Evolutionary conservation across 768 basidiomycete species (phyloP), one percentile per base, ranked within the genome.

Genomic region (Rhizopogon sp.): DNA sequence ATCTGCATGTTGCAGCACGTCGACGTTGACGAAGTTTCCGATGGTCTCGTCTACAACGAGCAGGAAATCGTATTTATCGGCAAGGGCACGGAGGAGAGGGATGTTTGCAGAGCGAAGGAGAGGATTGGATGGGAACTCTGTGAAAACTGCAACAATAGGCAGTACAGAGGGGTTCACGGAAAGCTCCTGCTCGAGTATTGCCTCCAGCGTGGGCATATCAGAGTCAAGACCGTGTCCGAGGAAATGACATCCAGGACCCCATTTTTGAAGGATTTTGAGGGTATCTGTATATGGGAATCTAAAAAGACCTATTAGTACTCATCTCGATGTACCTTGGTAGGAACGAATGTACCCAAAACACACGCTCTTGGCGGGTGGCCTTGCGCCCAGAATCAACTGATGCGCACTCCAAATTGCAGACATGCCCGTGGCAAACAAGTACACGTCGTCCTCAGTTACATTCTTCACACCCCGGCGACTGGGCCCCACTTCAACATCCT

Each of bases 281-380:
- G 96, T 98, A 66, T 98, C 96, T 8, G 85, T 91, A 68, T 98
- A 99, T 0, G 94, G 88, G 70, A 98, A 99, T 14, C 95, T 97
- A 59, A 46, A 20, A 33, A 22, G 5, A 20, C 28, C 3, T 25
- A 22, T 59, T 35, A 55, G 42, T 8, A 49, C 14, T 8, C 14
- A 10, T 37, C 8, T 37, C 14, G 0, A 10, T 37, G 33, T 46
- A 43, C n/a, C 5, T 35, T 4, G 22, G 3, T 3, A 37, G 3
- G n/a, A 6, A 22, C 13, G 5, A 14, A 71, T 87, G 58, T 63
- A 96, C 95, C 96, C 96, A 62, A 96, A 98, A 65, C 93, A 96
- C 31, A 95, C 81, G 62, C 91, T 95, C 74, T 95, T 97, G 9
- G 83, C 85, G 9, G 68, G 61, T 40, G 82, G 79, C 31, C 76